Percentiles rank a stretch among this genome's conserved stretches.
These are phyloP conservation scores for Russula olivacea DNA, from an alignment of 768 basidiomycete species.

Conservation along the genomic window DNA sequence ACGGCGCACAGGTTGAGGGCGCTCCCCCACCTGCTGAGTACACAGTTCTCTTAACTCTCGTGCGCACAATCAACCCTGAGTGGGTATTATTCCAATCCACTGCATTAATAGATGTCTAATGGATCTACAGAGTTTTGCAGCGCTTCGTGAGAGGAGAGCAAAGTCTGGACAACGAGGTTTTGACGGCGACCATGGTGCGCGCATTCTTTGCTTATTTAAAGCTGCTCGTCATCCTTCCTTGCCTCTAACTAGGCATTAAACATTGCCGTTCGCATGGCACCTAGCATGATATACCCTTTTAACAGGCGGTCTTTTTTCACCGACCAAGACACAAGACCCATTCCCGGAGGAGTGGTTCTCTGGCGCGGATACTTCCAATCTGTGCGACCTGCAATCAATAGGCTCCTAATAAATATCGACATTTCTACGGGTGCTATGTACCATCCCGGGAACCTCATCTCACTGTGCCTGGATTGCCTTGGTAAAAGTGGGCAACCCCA, in stretches of 20 bases:
- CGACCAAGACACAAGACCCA: slow-evolving; percentile 42
- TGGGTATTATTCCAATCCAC: slow-evolving; percentile 36
- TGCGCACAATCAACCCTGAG: slow-evolving; percentile 83
- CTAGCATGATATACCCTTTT: slow-evolving; percentile 58
- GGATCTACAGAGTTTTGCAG: slow-evolving; percentile 45
- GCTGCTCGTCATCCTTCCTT: background rate
- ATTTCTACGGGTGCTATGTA: slow-evolving; percentile 75
- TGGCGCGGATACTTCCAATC: slow-evolving; percentile 84
- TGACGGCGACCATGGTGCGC: slow-evolving; percentile 59
- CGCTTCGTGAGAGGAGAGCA: slow-evolving; percentile 62
- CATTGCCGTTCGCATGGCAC: slow-evolving; percentile 69
- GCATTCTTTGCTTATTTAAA: background rate
- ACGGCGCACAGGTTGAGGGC: slow-evolving; percentile 4
- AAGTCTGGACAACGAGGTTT: slow-evolving; percentile 60
- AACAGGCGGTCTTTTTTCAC: slow-evolving; percentile 73
- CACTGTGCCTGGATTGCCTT: slow-evolving; percentile 53
- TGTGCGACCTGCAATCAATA: slow-evolving; percentile 56
- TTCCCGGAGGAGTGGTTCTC: slow-evolving; percentile 59
- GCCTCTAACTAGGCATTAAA: slow-evolving; percentile 51
- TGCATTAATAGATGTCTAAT: background rate
- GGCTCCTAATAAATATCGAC: slow-evolving; percentile 67
- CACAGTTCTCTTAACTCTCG: slow-evolving; percentile 57
- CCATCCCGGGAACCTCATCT: slow-evolving; percentile 51
- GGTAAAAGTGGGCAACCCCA: slow-evolving; percentile 30
- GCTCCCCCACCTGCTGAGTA: slow-evolving; percentile 50